Base-by-base conservation (phyloP, 495 filamentous ascomycete species). In the Bombardia bombarda region DNA sequence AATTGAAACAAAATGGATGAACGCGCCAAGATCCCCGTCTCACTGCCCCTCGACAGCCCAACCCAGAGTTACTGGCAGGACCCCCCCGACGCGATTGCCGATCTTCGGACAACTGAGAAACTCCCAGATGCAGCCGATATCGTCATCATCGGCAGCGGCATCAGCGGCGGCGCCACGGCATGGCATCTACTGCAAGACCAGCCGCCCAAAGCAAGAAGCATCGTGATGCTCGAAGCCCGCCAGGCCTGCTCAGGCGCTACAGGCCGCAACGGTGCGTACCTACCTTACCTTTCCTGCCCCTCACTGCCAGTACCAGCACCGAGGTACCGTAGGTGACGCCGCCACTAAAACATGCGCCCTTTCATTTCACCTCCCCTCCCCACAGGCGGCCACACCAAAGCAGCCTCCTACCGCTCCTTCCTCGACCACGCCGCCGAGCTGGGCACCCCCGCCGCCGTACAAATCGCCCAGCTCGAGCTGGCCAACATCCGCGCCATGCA, bases 21-120 rank as follows among this genome's bases (percentile, higher is more conserved):
- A 25, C 61, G 68, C 25, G 67, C 66, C 32, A 50, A 47, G 3
- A 61, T 72, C 38, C 70, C 65, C 30, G 68, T 74, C 8, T 57
- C 66, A 25, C 62, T 78, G 10, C 79, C 80, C 4, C 58, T 52
- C 24, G 55, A 65, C 4, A 75, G 77, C 52, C 84, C 84, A 18
- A 85, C 80, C 1, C 45, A 60, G 17, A 78, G 79, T 30, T 86
- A 83, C 66, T 89, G 84, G 84, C 84, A 87, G 61, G 63, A 73
- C 40, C 72, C 78, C 14, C 75, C 75, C 6, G 71, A 77, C 42
- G 56, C 62, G 12, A 65, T 86, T 16, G 69, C 79, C 16, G 68
- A 77, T 44, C 50, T 67, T 31, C 70, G 72, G 43, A 74, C 70
- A 14, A 72, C 71, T 7, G 25, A 55, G 13, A 49, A 48, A 5